Evolutionary conservation across 2,329 filamentous ascomycete species (phyloP), one percentile per base, ranked within the genome.

Genomic region (Leptographium wingfieldii): DNA sequence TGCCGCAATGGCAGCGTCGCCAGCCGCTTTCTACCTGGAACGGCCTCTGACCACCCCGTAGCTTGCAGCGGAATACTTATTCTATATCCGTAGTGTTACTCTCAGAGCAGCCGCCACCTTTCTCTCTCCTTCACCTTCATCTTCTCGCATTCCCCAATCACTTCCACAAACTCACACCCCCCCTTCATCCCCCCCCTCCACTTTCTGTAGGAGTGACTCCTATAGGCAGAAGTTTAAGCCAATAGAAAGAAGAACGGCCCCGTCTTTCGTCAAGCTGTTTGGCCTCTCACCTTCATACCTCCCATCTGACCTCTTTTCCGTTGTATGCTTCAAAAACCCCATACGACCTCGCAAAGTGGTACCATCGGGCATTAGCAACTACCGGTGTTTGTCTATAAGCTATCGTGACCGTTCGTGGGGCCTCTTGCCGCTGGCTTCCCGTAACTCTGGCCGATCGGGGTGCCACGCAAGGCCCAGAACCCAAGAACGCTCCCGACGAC

Each of bases 31-130:
- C 57, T n/a, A 53, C 54, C 31, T 56, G 57, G 57, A 54, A 27
- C 51, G 51, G 57, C 57, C 43, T 35, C 52, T 59, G 40, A 35
- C n/a, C 40, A 59, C 38, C 31, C 38, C 22, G 35, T 55, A 55
- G 31, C 33, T 46, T 46, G 43, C 43, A 46, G 43, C 43, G 19
- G 43, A 46, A 46, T 7, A 27, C 38, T 27, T 43, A 27, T 25
- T 22, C 55, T 19, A 29, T 29, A 29, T 38, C 55, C 14, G 12
- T 27, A 19, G 35, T 56, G 38, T 27, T 22, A 25, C 53, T 38
- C 33, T 55, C 52, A 27, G 40, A 22, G 54, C 19, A 56, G 33
- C 54, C 54, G 54, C 56, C 33, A 25, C 38, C 55, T 55, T 55
- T 55, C 22, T 22, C 35, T 57, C 19, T 49, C 22, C 38, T 48